Evolutionary conservation across 306 rosid species (phyloP), one percentile per base, ranked within the genome.

Genomic region (Lithocarpus polystachyus): DNA sequence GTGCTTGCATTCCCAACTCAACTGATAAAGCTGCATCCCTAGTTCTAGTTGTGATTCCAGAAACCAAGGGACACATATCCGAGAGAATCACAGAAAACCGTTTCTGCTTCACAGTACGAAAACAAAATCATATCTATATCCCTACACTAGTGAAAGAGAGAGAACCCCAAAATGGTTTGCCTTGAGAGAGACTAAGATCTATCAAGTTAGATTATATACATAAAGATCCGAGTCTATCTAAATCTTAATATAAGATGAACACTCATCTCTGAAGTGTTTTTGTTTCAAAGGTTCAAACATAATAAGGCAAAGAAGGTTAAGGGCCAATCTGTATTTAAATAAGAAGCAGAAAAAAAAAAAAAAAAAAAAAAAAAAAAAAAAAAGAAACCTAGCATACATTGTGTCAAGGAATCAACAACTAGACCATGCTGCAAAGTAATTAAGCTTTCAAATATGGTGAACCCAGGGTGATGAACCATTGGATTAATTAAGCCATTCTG

Each of bases 1-100:
- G 77, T n/a, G 97, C 99, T 57, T 89, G 90, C 93, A 78, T 89
- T 9, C 93, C 99, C 72, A 95, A 80, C 82, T 95, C 99, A 65
- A 85, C 80, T 0, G 99, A 95, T 73, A 95, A 70, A 71, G 94
- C 88, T 0, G 98, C 90, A 77, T 95, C 99, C 79, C 70, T 93
- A 56, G 91, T 84, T 64, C 70, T 93, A 56, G 91, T 84, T 64
- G 92, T 86, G 85, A 95, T 92, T 72, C 99, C 99, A 69, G 99
- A 91, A 51, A 95, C 91, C 2, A 40, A 73, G 15, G 98, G 98
- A 79, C 99, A 93, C 99, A 95, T 93, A 52, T 90, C 99, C 0
- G 94, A 95, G 19, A 93, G 97, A 75, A 95, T 85, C 51, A 90
- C 98, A 72, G 94, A 87, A 73, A 85, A 95, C 28, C 94, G 94